These are phyloP conservation scores for Rhodotorula mucilaginosa DNA, from an alignment of 1,284 basidiomycete genomes.

Conservation along the genomic window DNA sequence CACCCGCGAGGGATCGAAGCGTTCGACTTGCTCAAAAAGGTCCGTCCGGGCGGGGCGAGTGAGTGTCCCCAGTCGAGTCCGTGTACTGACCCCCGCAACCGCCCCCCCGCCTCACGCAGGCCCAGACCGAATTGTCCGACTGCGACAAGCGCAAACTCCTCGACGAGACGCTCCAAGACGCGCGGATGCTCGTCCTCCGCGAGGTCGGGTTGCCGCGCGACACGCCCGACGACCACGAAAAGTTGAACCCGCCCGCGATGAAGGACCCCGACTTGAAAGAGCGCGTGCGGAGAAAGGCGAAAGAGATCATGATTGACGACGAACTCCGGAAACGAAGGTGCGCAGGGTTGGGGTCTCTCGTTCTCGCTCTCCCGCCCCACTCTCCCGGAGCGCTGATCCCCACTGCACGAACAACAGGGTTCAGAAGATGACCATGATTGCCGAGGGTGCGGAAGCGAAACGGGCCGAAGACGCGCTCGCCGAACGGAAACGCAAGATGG, in stretches of 20 bases:
- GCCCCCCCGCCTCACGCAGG: conserved; percentile 11
- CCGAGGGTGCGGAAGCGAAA: conserved; percentile 57
- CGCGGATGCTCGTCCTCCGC: conserved; percentile 49
- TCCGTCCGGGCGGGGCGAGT: conserved; percentile 23
- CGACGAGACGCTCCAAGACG: conserved; percentile 49
- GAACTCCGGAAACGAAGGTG: conserved; percentile 54
- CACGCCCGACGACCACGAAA: conserved; percentile 51
- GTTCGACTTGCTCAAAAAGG: conserved; percentile 59
- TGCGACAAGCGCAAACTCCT: conserved; percentile 46
- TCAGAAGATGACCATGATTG: conserved; percentile 55
- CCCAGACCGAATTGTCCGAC: conserved; percentile 48
- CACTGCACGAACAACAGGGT: conserved; percentile 42
- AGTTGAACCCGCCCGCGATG: conserved; percentile 43
- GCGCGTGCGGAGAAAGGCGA: conserved; percentile 52
- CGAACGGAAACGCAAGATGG: conserved; percentile 52
- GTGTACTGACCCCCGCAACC: too few species aligned
- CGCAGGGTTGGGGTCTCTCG: not conserved
- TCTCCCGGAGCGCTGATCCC: not conserved
- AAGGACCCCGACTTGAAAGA: conserved; percentile 48
- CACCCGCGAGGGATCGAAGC: conserved; percentile 56
- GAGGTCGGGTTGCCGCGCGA: conserved; percentile 45
- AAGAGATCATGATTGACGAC: conserved; percentile 58
- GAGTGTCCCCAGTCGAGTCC: not conserved
- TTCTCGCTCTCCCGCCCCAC: not conserved
- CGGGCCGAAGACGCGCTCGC: conserved; percentile 52